Percentiles rank a stretch among this genome's conserved stretches.
Evolutionary conservation across 495 filamentous ascomycete species (phyloP).

Genomic region (Symbiotaphrina buchneri): DNA sequence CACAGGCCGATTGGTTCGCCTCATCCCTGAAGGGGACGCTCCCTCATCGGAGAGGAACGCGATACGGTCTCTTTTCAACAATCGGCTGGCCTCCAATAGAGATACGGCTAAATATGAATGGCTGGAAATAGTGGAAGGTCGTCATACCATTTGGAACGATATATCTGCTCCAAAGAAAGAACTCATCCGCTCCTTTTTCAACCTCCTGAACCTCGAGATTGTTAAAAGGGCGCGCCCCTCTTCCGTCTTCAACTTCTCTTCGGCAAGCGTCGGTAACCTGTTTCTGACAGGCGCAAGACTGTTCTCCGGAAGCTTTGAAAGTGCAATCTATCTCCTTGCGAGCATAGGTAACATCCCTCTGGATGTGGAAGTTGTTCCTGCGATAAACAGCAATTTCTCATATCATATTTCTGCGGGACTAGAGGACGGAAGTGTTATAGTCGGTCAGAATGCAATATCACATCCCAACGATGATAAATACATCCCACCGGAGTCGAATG

Average conservation of each 20-base stretch:
- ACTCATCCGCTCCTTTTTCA: constrained; percentile 77
- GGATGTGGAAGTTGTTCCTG: constrained; percentile 59
- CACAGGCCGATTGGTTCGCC: constrained; percentile 64
- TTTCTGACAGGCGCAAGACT: constrained; percentile 72
- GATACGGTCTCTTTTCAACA: constrained; percentile 65
- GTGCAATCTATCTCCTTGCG: constrained; percentile 59
- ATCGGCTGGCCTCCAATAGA: constrained; percentile 44
- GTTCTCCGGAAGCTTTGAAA: constrained; percentile 63
- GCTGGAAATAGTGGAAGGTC: constrained; percentile 73
- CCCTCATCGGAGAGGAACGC: constrained; percentile 40
- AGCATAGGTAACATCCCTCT: constrained; percentile 61
- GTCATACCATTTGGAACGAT: constrained; percentile 45
- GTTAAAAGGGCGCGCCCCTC: constrained; percentile 63
- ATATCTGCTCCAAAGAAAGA: constrained; percentile 74
- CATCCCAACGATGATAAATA: constrained; percentile 71
- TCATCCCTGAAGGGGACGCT: constrained; percentile 38
- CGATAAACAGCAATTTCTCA: constrained; percentile 82
- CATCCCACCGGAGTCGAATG: constrained; percentile 15
- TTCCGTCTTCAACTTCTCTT: constrained; percentile 69
- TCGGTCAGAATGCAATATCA: constrained; percentile 79
- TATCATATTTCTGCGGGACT: constrained; percentile 81
- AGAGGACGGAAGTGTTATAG: constrained; percentile 53
- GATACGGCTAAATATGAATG: constrained; percentile 42
- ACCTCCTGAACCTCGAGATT: constrained; percentile 73
- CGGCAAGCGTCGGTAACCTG: constrained; percentile 79